Evolutionary conservation across 2,329 filamentous ascomycete species (phyloP), one percentile per base, ranked within the genome.

Genomic region (Ophiostoma triangulosporum): DNA sequence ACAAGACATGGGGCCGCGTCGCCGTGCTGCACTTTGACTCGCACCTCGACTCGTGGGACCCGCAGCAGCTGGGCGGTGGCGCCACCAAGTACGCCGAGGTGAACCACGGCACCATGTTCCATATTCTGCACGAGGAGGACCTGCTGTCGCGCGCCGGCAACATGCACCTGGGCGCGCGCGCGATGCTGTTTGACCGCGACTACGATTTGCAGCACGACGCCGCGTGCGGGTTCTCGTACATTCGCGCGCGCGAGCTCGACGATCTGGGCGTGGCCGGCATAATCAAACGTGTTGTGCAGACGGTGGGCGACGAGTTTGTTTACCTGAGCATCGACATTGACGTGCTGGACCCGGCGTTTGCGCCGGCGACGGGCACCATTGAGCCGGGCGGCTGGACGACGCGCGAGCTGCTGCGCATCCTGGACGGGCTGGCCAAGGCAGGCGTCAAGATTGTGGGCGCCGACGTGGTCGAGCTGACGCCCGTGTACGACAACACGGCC

Each of bases 331-430:
- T 38, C 7, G 35, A 38, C 8, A 38, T 38, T 9, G 35, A 38
- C 11, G 35, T 38, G 4, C n/a, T 91, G 50, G 86, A 90, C 64
- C 86, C 86, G 2, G 54, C 54, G 0, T 55, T 48, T 48, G 45
- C 54, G 2, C 40, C 54, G 45, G 85, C 83, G 1, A 89, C 85
- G 0, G 86, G 86, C 0, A 91, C 86, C 0, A 83, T 86, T 0
- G 86, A 90, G 65, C 81, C 85, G 0, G 86, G 86, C 50, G 86
- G 86, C 17, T 91, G 86, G 86, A 87, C 84, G 2, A 87, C 81
- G 4, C 74, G 86, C 33, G 86, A 91, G 66, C 70, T 93, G 56
- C 83, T 90, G 57, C 73, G 81, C 3, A 83, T 91, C 53, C 67
- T 91, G 57, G 75, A 86, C 22, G 85, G 84, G 0, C 75, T 91